Conservation (phyloP, 78 protist species). For the Planoprotostelium fungivorum region DNA sequence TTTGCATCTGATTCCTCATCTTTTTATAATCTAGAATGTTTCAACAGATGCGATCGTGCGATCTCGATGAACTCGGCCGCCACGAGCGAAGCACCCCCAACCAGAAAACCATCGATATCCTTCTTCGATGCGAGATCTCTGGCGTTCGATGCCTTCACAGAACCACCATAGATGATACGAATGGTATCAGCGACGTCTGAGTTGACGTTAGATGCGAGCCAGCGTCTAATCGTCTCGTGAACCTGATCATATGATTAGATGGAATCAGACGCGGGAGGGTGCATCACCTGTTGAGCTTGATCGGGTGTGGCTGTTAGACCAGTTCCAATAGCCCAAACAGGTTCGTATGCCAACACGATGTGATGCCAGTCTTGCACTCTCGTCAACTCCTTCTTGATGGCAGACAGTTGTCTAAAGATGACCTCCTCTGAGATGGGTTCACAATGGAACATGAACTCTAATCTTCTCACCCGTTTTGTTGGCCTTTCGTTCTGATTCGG, state of each 20-base stretch:
- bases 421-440: constrained; percentile 40
- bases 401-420: constrained; percentile 54
- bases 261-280: too few species aligned
- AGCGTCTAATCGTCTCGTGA: constrained; percentile 65
- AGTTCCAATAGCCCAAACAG: constrained; percentile 99
- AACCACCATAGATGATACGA: constrained; percentile 97
- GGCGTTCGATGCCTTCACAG: constrained; percentile 84
- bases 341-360: constrained; percentile 94
- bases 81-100: constrained; percentile 98
- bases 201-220: constrained; percentile 48
- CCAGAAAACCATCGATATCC: constrained; percentile 98
- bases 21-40: not conserved
- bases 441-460: not conserved
- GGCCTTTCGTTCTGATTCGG: constrained; percentile 78
- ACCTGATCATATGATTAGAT: too few species aligned
- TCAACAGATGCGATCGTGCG: constrained; percentile 25
- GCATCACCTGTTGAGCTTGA: constrained; percentile 88
- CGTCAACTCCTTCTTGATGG: constrained; percentile 13
- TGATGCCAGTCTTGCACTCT: constrained; percentile 59
- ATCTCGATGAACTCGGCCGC: constrained; percentile 77
- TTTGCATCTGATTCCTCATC: too few species aligned
- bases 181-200: constrained; percentile 68
- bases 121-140: constrained; percentile 59
- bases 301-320: constrained; percentile 95
- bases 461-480: constrained; percentile 51